phyloP scores from a whole-genome alignment of 2,329 filamentous ascomycete species.

The Orbilia brochopaga region DNA sequence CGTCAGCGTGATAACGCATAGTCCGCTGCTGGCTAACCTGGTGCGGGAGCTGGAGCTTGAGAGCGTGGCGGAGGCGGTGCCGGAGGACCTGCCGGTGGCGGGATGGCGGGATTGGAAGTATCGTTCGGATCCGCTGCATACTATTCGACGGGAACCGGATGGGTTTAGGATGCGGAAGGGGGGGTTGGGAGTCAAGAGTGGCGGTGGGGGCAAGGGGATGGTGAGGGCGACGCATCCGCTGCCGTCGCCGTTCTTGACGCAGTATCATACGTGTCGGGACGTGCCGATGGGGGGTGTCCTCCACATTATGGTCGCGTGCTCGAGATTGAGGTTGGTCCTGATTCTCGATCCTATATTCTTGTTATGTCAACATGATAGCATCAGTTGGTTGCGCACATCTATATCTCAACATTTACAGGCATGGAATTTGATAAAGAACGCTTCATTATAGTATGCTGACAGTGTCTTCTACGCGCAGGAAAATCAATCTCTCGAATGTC shows the following conservation, averaged over 20 bases:
- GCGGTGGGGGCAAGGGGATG: conserved; percentile 10
- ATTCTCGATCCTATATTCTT: not conserved
- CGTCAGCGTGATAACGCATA: conserved; percentile 55
- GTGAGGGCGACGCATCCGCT: conserved; percentile 50
- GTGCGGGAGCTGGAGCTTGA: conserved; percentile 54
- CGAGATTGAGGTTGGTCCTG: conserved; percentile 51
- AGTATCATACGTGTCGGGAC: conserved; percentile 52
- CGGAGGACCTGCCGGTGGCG: conserved; percentile 53
- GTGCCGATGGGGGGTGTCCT: conserved; percentile 55
- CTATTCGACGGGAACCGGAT: conserved; percentile 44
- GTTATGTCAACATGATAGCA: not conserved
- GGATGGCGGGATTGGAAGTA: conserved; percentile 56
- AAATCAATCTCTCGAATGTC: conserved; percentile 52
- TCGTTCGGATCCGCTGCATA: conserved; percentile 52
- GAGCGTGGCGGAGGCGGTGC: conserved; percentile 44
- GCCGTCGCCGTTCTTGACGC: conserved; percentile 53
- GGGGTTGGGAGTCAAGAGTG: conserved; percentile 14
- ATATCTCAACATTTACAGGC: not conserved
- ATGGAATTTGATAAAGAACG: too few relatives aligned
- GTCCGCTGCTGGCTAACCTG: conserved; percentile 52
- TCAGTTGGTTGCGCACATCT: not conserved
- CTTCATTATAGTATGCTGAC: too few relatives aligned
- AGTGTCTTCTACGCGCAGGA: conserved; percentile 25
- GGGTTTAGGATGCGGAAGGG: conserved; percentile 28
- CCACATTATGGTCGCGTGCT: conserved; percentile 54